Conservation (phyloP, 352 stramenopile genomes). For the Pythium sukuiense region DNA sequence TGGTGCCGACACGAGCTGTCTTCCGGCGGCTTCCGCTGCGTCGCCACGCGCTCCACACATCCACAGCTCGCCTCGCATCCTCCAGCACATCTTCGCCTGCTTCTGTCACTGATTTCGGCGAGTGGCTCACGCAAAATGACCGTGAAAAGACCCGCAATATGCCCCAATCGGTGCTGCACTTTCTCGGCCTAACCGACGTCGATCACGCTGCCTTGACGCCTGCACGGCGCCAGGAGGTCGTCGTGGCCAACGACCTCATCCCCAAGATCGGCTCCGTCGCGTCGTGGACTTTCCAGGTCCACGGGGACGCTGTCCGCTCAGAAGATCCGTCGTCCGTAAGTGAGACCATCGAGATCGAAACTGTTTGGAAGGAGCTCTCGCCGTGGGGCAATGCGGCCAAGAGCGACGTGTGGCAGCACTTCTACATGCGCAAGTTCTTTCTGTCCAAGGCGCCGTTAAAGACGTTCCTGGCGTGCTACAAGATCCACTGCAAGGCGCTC, state of each 20-base stretch:
- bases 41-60: neutral
- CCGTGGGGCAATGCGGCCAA: constrained; percentile 54
- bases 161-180: neutral
- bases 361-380: constrained; percentile 28
- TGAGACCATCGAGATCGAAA: neutral
- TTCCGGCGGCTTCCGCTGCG: neutral
- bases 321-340: neutral
- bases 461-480: constrained; percentile 41
- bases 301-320: neutral
- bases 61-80: neutral
- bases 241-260: constrained; percentile 4
- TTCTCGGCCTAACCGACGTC: neutral
- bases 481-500: constrained; percentile 21
- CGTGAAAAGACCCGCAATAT: neutral
- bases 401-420: constrained; percentile 48
- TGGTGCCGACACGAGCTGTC: neutral
- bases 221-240: neutral
- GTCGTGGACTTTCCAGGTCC: constrained; percentile 11
- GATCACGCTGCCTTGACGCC: constrained; percentile 3
- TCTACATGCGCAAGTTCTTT: constrained; percentile 68
- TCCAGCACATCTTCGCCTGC: neutral
- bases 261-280: constrained; percentile 16
- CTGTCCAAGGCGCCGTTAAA: constrained; percentile 42
- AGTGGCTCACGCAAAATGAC: neutral
- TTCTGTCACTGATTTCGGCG: neutral